Conservation (phyloP, 805 yeast genomes). For the Metschnikowia gelsemii region DNA sequence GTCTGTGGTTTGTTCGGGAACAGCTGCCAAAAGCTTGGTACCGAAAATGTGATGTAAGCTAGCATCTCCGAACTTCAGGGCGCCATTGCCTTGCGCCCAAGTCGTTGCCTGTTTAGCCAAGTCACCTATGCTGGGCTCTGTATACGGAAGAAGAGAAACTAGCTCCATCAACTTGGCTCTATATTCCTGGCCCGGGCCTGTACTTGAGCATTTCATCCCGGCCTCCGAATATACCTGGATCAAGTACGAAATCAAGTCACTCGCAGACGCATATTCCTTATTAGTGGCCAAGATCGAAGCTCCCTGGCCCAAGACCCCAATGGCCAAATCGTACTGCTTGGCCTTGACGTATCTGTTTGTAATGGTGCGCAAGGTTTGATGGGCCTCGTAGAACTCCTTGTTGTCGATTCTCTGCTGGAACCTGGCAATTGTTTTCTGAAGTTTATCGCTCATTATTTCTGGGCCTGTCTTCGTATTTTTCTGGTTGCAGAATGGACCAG, state of each 20-base stretch:
- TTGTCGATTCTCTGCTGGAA: conserved; percentile 67
- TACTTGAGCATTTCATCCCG: conserved; percentile 32
- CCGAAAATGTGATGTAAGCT: conserved; percentile 76
- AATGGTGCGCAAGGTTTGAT: conserved; percentile 88
- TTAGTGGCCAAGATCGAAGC: conserved; percentile 65
- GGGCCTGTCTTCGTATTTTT: no score
- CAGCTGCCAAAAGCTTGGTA: conserved; percentile 50
- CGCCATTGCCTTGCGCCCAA: conserved; percentile 54
- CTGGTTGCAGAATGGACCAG: no score
- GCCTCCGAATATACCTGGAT: conserved; percentile 65
- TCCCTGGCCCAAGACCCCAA: conserved; percentile 70
- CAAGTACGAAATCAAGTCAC: conserved; percentile 71
- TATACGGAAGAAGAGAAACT: conserved; percentile 43
- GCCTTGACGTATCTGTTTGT: conserved; percentile 78
- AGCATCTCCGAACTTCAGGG: conserved; percentile 65
- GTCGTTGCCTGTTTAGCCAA: conserved; percentile 62
- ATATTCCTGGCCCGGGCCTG: conserved; percentile 27
- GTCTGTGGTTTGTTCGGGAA: conserved; percentile 22
- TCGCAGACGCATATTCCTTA: conserved; percentile 74
- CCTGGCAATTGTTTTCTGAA: conserved; percentile 60
- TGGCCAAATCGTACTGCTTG: conserved; percentile 67
- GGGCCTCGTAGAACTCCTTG: conserved; percentile 90
- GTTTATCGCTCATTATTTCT: conserved; percentile 36
- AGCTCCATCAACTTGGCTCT: conserved; percentile 50
- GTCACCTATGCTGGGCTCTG: conserved; percentile 53